Percentiles rank a stretch among this genome's conserved stretches.
Evolutionary conservation across 257 asterid genomes (phyloP).

Genomic region (Eucommia ulmoides): DNA sequence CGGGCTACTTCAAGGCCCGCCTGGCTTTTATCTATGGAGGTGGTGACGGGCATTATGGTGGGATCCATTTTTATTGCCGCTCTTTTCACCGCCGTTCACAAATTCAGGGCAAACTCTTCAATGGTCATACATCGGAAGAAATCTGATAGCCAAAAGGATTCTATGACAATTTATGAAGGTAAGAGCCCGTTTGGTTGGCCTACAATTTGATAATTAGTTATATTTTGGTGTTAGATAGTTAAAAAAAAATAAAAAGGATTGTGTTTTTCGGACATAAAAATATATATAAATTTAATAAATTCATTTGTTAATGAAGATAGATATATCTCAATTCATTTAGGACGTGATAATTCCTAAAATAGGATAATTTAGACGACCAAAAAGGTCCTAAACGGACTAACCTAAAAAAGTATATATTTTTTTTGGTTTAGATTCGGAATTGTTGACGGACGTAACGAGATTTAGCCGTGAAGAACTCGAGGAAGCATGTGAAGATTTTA

Average conservation of each 20-base stretch:
- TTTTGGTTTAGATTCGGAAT: slow-evolving; percentile 50
- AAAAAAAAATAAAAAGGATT: too few species aligned
- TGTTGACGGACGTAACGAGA: slow-evolving; percentile 47
- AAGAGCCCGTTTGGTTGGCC: too few species aligned
- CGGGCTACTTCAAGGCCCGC: slow-evolving; percentile 46
- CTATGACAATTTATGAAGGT: slow-evolving; percentile 59
- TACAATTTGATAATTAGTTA: too few species aligned
- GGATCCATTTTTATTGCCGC: slow-evolving; percentile 50
- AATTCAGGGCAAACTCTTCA: slow-evolving; percentile 54
- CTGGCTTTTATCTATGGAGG: slow-evolving; percentile 74
- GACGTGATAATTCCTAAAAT: too few species aligned
- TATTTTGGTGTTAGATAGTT: too few species aligned
- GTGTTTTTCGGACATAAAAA: too few species aligned
- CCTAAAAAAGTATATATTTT: too few species aligned
- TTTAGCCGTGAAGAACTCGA: slow-evolving; percentile 84
- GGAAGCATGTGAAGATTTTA: slow-evolving; percentile 96
- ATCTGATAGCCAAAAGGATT: slow-evolving; percentile 58
- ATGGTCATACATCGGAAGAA: slow-evolving; percentile 85
- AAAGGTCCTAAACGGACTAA: too few species aligned
- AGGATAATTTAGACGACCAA: too few species aligned
- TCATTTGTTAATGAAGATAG: too few species aligned
- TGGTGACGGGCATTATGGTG: slow-evolving; percentile 64
- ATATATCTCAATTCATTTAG: too few species aligned
- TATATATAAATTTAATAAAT: too few species aligned
- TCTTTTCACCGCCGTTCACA: slow-evolving; percentile 44